Evolutionary conservation across 2,329 filamentous ascomycete genomes (phyloP), one percentile per base, ranked within the genome.

Genomic region (Chalara sp.): DNA sequence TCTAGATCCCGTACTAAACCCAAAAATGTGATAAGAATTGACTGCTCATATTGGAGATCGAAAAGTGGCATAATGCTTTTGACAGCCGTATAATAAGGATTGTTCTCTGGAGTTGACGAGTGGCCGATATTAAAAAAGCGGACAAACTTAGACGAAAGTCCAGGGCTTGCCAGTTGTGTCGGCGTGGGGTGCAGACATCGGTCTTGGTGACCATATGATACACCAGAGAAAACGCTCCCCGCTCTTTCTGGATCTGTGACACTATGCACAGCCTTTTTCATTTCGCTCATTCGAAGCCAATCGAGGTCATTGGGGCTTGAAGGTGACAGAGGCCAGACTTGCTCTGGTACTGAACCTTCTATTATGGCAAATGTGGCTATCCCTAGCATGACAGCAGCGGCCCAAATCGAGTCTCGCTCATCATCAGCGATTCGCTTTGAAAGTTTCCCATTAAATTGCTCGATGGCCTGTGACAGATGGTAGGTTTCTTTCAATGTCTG

Each of bases 271-370:
- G 71, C 69, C 48, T 69, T 72, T 63, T 84, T 84, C 0, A 78
- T 77, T 10, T 77, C 71, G 51, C 70, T 73, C 61, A 84, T 72
- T 46, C 69, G 75, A 2, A 84, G 61, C 81, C 81, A 86, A 57
- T 78, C 70, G 1, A 84, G 67, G 54, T 83, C 77, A 1, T 65
- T 59, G 1, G 67, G 53, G 0, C 66, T 66, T 0, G 68, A 61
- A 2, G 65, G 55, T 37, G 70, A 74, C 1, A 85, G 65, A 0
- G 81, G 81, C 81, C 81, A 86, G 2, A 75, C 69, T 49, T 76
- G 63, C 46, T 72, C 63, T 0, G 76, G 67, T 0, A 66, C 64
- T 0, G 59, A 53, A 1, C 68, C 66, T 32, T 76, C 72, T 28
- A 76, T 61, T 29, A 69, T 69, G 33, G 71, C 71, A 52, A 78